Evolutionary conservation across 1,284 basidiomycete species (phyloP).

Genomic region (Malassezia restricta): DNA sequence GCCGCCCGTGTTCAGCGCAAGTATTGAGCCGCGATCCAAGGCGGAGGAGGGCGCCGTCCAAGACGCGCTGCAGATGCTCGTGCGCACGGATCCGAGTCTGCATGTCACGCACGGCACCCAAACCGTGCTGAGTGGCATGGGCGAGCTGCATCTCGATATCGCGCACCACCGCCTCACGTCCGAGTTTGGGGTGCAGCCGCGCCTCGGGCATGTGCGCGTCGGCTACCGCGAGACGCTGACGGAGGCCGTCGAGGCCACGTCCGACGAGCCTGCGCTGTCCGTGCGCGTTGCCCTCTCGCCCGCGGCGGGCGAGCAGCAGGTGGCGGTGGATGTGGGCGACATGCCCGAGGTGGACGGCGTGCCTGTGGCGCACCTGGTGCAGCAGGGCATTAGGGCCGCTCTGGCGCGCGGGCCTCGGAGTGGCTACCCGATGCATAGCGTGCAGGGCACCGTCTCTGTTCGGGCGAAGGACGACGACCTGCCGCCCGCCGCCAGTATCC

Average conservation of each 20-base stretch:
- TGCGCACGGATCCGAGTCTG: conserved; percentile 75
- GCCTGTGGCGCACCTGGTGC: not conserved
- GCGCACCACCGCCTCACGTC: conserved; percentile 64
- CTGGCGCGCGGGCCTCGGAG: conserved; percentile 36
- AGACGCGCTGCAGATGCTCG: conserved; percentile 60
- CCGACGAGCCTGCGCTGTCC: too few species aligned
- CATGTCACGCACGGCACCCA: conserved; percentile 57
- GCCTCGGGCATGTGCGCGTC: conserved; percentile 64
- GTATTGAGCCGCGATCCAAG: conserved; percentile 37
- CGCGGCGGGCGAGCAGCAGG: conserved; percentile 22
- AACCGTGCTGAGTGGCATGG: conserved; percentile 68
- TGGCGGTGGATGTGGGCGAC: conserved; percentile 19
- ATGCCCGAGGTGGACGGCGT: not conserved
- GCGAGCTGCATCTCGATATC: conserved; percentile 74
- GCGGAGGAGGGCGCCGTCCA: conserved; percentile 61
- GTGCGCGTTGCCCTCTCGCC: too few species aligned
- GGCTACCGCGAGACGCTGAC: conserved; percentile 65
- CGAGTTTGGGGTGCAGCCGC: conserved; percentile 67
- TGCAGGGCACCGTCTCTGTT: conserved; percentile 23
- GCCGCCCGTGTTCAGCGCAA: conserved; percentile 56
- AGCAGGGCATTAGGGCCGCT: conserved; percentile 23
- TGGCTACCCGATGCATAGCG: conserved; percentile 28
- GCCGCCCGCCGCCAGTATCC: conserved; percentile 24
- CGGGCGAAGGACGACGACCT: conserved; percentile 25
- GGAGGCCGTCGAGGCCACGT: conserved; percentile 17